These are phyloP conservation scores for Fusarium hainanense DNA, from an alignment of 2,329 filamentous ascomycete genomes.

Conservation along the genomic window DNA sequence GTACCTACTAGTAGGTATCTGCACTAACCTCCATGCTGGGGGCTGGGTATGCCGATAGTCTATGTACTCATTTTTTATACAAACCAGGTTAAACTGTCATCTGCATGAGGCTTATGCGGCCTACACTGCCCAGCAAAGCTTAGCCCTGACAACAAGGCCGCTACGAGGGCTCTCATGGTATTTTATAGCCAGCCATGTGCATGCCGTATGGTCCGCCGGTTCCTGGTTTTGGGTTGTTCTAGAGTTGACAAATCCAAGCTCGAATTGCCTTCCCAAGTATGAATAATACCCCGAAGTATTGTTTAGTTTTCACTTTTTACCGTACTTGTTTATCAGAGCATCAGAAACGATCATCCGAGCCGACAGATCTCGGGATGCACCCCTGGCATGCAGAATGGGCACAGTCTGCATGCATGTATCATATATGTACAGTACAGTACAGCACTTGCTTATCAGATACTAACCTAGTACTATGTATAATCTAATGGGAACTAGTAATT, in stretches of 20 bases:
- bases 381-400: background rate
- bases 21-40: no score
- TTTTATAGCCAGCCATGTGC: background rate
- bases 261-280: background rate
- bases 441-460: background rate
- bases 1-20: background rate
- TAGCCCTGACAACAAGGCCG: background rate
- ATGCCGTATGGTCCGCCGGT: background rate
- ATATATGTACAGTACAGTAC: background rate
- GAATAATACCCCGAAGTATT: background rate
- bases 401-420: background rate
- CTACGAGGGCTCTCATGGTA: background rate
- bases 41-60: background rate
- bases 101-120: slow-evolving; percentile 20
- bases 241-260: background rate
- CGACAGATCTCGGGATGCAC: slow-evolving; percentile 9
- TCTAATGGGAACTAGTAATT: background rate
- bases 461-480: background rate
- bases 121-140: background rate
- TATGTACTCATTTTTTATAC: background rate
- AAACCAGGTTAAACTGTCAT: background rate
- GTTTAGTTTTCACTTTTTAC: background rate
- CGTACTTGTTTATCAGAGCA: background rate
- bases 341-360: background rate
- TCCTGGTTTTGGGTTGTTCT: background rate